These are phyloP conservation scores for Calonectria naviculata DNA, from an alignment of 2,329 filamentous ascomycete genomes.

Conservation along the genomic window DNA sequence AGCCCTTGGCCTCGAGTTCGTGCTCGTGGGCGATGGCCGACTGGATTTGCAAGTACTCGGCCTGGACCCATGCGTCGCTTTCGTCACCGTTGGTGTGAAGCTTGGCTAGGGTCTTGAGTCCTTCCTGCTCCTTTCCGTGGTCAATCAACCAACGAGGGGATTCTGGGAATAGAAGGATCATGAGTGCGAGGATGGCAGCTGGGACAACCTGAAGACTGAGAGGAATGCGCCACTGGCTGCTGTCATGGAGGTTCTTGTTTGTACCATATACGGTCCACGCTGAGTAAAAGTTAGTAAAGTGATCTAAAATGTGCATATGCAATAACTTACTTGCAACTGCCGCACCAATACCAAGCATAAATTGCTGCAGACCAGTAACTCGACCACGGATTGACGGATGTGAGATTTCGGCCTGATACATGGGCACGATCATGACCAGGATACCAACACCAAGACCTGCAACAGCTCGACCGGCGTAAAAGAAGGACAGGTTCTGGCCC, in stretches of 20 bases:
- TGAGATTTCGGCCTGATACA: constrained; percentile 82
- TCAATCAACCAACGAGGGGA: constrained; percentile 66
- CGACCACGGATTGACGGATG: constrained; percentile 81
- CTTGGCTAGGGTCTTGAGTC: constrained; percentile 72
- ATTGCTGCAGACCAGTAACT: constrained; percentile 80
- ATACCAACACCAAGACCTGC: constrained; percentile 65
- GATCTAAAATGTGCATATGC: too few relatives aligned
- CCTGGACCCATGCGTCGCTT: constrained; percentile 74
- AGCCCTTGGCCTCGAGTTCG: constrained; percentile 76
- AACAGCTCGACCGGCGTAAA: constrained; percentile 77
- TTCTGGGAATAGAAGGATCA: constrained; percentile 35
- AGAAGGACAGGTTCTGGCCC: constrained; percentile 66
- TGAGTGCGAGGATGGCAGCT: constrained; percentile 26
- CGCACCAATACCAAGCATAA: constrained; percentile 82
- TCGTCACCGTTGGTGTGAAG: constrained; percentile 76
- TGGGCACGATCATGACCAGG: constrained; percentile 50
- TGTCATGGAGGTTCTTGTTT: not conserved
- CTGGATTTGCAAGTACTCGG: constrained; percentile 77
- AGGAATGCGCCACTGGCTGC: constrained; percentile 32
- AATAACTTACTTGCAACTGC: constrained; percentile 58
- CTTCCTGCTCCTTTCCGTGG: constrained; percentile 70
- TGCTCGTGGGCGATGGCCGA: constrained; percentile 74
- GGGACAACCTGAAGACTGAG: constrained; percentile 31
- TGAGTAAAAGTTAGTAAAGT: constrained; percentile 39
- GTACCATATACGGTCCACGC: constrained; percentile 77